phyloP scores from a whole-genome alignment of 2,329 filamentous ascomycete species.

The Aspergillus sp. region DNA sequence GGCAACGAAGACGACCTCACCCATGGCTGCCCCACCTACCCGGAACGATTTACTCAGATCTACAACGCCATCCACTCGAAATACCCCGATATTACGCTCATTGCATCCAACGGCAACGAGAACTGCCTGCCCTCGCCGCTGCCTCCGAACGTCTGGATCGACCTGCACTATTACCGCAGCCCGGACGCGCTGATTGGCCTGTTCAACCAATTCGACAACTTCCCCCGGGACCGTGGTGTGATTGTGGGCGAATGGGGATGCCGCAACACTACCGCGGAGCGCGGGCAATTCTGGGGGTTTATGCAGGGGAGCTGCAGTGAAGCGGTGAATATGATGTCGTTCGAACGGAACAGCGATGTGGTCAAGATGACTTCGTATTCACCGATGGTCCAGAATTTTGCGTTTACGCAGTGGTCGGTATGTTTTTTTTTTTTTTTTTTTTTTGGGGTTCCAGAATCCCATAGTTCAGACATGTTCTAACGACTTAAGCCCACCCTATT shows the following conservation, averaged over 20 bases:
- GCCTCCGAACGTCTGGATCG: constrained; percentile 33
- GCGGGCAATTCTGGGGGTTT: constrained; percentile 16
- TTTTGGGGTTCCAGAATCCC: too few species aligned
- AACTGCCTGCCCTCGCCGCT: constrained; percentile 19
- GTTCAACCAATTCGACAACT: constrained; percentile 50
- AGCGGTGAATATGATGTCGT: constrained; percentile 55
- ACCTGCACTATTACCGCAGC: constrained; percentile 47
- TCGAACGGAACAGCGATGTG: constrained; percentile 31
- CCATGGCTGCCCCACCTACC: constrained; percentile 43
- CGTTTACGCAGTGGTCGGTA: constrained; percentile 28
- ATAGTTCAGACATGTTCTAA: too few species aligned
- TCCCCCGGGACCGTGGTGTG: constrained; percentile 25
- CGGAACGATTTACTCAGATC: constrained; percentile 52
- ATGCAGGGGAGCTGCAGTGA: constrained; percentile 51
- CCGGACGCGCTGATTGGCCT: constrained; percentile 45
- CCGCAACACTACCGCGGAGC: constrained; percentile 14
- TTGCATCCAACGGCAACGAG: constrained; percentile 39
- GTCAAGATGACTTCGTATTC: constrained; percentile 31
- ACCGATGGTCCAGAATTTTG: constrained; percentile 29
- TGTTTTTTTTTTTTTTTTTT: too few species aligned
- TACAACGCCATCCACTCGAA: constrained; percentile 47
- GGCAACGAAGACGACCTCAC: constrained; percentile 60
- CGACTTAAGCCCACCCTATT: constrained; percentile 22
- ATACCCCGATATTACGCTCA: constrained; percentile 51
- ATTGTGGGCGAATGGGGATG: constrained; percentile 26